Evolutionary conservation across 1,139 yeast genomes (phyloP).

Genomic region (Arxiozyma slooffiae): DNA sequence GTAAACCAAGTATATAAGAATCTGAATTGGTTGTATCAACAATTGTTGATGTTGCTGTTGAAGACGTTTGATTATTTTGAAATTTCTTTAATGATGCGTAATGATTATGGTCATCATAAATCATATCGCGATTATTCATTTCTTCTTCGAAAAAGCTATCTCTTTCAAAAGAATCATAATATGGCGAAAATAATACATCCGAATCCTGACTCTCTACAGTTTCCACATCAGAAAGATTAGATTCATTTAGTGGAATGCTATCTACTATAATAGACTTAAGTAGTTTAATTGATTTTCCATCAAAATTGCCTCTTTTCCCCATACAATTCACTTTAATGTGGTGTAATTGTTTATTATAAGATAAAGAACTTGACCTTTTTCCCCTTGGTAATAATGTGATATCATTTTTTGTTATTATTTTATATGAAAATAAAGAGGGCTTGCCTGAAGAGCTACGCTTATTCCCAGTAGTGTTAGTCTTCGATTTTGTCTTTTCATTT

Average conservation of each 20-base stretch:
- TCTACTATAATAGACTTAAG: conserved; percentile 9
- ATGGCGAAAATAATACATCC: conserved; percentile 12
- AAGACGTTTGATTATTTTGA: conserved; percentile 1
- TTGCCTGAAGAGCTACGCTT: conserved; percentile 1
- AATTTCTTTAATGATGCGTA: conserved; percentile 3
- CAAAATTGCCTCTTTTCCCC: conserved; percentile 1
- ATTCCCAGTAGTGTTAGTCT: background rate
- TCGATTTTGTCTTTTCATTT: background rate
- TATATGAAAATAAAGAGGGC: conserved; percentile 9
- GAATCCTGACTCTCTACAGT: conserved; percentile 5
- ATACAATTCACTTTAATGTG: background rate
- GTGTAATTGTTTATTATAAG: background rate
- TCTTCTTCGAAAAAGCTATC: conserved; percentile 4
- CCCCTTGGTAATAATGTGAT: conserved; percentile 17
- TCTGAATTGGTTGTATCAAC: background rate
- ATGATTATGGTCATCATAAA: background rate
- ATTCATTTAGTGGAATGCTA: conserved; percentile 8
- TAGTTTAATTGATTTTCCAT: background rate
- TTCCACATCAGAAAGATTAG: conserved; percentile 7
- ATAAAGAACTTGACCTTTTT: conserved; percentile 1
- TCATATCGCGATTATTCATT: conserved; percentile 3
- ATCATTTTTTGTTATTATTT: conserved; percentile 20
- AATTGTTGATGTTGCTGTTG: background rate
- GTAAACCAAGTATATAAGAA: background rate
- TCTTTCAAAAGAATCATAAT: conserved; percentile 2